These are phyloP conservation scores for Shiraia sp. DNA, from an alignment of 2,329 filamentous ascomycete genomes.

Conservation along the genomic window DNA sequence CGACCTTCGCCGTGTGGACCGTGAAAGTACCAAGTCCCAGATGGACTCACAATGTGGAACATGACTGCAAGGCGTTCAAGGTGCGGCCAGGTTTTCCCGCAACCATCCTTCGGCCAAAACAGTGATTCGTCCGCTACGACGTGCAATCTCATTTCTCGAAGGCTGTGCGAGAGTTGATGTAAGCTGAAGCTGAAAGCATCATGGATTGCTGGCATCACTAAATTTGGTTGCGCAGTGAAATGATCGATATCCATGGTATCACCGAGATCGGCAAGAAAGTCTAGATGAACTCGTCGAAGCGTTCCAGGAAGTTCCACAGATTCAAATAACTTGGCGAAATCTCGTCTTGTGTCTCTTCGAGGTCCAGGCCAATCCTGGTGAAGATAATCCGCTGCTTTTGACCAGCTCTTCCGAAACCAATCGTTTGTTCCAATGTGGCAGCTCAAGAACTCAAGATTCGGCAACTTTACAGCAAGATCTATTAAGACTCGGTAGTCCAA, in stretches of 20 bases:
- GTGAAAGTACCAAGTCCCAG: conserved; percentile 20
- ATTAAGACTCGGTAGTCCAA: conserved; percentile 17
- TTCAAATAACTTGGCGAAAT: conserved; percentile 18
- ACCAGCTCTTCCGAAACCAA: background rate
- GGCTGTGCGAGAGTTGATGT: conserved; percentile 14
- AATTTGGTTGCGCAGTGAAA: conserved; percentile 5
- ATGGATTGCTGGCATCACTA: conserved; percentile 9
- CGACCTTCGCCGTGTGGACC: conserved; percentile 14
- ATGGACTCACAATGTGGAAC: conserved; percentile 16
- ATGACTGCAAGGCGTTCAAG: conserved; percentile 15
- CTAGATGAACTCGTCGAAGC: conserved; percentile 12
- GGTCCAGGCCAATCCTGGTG: conserved; percentile 19
- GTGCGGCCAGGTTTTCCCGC: conserved; percentile 17
- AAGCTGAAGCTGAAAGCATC: conserved; percentile 23
- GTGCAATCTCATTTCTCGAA: conserved; percentile 10
- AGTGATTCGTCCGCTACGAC: conserved; percentile 15
- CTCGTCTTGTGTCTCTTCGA: conserved; percentile 24
- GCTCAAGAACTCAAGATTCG: conserved; percentile 7
- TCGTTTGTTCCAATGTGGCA: conserved; percentile 6
- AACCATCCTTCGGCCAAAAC: conserved; percentile 15
- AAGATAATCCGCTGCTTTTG: conserved; percentile 6
- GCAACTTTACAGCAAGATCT: conserved; percentile 8
- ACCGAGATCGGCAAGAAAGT: conserved; percentile 5
- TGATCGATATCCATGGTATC: conserved; percentile 6
- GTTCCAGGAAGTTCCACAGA: conserved; percentile 9